These are phyloP conservation scores for Picochlorum sp. DNA, from an alignment of 139 green algal species.

Conservation along the genomic window DNA sequence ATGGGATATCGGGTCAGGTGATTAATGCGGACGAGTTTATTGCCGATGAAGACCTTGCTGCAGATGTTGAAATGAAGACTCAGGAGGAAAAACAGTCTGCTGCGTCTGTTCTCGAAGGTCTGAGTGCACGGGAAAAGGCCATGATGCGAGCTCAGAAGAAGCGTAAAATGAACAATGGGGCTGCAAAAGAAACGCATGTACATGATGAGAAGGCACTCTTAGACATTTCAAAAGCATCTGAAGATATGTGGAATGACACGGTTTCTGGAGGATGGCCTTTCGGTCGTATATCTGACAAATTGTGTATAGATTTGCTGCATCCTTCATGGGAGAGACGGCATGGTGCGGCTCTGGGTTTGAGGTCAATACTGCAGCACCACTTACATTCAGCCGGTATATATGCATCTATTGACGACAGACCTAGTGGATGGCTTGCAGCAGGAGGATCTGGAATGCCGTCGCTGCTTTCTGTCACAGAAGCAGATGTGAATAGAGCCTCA, in stretches of 20 bases:
- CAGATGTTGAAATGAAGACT: background rate
- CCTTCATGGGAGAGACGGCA: conserved; percentile 54
- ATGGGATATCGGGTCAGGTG: conserved; percentile 42
- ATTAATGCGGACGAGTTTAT: conserved; percentile 70
- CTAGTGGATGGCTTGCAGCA: conserved; percentile 23
- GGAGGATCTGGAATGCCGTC: conserved; percentile 28
- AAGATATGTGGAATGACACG: conserved; percentile 35
- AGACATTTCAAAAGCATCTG: conserved; percentile 16
- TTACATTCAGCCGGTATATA: conserved; percentile 39
- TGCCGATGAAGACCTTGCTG: conserved; percentile 63
- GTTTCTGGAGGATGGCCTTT: conserved; percentile 74
- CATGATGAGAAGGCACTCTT: background rate
- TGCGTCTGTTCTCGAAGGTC: conserved; percentile 36
- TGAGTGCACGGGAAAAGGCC: conserved; percentile 74
- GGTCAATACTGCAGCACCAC: conserved; percentile 70
- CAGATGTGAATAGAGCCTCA: conserved; percentile 28
- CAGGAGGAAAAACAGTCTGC: conserved; percentile 26
- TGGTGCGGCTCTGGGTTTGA: conserved; percentile 71
- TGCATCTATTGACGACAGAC: conserved; percentile 7
- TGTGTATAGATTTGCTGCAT: conserved; percentile 60
- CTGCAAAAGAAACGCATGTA: background rate
- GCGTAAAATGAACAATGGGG: background rate
- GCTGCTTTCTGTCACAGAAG: conserved; percentile 27
- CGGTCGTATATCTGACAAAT: conserved; percentile 58
- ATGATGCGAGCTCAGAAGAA: conserved; percentile 9